Conservation (phyloP, 805 yeast species). For the Ogataea degrootiae region DNA sequence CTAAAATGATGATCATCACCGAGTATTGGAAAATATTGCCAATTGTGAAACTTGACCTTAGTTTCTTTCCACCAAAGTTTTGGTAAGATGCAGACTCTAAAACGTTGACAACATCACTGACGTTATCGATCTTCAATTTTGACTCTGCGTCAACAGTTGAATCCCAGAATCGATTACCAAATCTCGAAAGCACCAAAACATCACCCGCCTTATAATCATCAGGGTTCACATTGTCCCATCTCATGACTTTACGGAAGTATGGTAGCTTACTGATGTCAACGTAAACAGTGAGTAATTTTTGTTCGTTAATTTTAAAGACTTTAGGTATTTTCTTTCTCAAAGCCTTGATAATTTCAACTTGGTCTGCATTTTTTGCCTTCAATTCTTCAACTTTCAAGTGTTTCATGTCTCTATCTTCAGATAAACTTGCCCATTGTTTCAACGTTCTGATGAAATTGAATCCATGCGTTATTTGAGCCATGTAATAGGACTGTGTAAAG, state of each 20-base stretch:
- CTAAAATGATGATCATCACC: not conserved
- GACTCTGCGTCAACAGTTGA: slow-evolving; percentile 2
- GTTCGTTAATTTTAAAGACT: slow-evolving; percentile 26
- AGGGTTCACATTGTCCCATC: slow-evolving; percentile 35
- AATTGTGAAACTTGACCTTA: slow-evolving; percentile 9
- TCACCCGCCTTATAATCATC: slow-evolving; percentile 47
- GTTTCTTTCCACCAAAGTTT: slow-evolving; percentile 1
- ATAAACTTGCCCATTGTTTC: slow-evolving; percentile 34
- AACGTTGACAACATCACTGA: slow-evolving; percentile 7
- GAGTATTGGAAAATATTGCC: not conserved
- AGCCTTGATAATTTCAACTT: slow-evolving; percentile 40
- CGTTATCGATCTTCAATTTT: slow-evolving; percentile 7
- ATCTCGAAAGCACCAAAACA: slow-evolving; percentile 45
- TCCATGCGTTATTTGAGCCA: slow-evolving; percentile 44
- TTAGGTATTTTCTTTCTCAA: slow-evolving; percentile 50
- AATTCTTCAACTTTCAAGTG: slow-evolving; percentile 37
- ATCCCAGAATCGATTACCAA: slow-evolving; percentile 23
- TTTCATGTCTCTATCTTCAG: slow-evolving; percentile 32
- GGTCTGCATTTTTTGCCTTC: slow-evolving; percentile 38
- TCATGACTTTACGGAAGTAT: slow-evolving; percentile 15
- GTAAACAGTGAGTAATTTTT: slow-evolving; percentile 39
- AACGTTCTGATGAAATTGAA: slow-evolving; percentile 35
- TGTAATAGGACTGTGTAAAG: slow-evolving; percentile 15
- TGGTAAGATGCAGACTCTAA: slow-evolving; percentile 10
- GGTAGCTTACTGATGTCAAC: slow-evolving; percentile 41